phyloP scores from a whole-genome alignment of 2,329 filamentous ascomycete species.

The Colletotrichum sp. region DNA sequence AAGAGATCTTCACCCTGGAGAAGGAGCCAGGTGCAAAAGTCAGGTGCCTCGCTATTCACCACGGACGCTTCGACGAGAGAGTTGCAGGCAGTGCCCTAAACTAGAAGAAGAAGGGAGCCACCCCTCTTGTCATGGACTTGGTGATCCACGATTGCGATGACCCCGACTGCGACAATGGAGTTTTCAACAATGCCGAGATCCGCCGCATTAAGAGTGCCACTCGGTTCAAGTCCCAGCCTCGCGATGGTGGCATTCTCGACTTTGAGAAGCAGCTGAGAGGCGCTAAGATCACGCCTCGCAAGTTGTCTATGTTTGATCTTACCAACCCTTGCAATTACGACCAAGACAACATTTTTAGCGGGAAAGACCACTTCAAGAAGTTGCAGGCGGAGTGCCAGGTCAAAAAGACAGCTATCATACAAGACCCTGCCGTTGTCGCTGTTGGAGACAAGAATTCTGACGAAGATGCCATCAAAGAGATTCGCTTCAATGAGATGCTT shows the following conservation, averaged over 20 bases:
- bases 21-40: neutral
- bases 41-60: neutral
- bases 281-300: neutral
- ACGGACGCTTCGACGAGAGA: neutral
- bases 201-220: constrained; percentile 8
- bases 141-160: constrained; percentile 5
- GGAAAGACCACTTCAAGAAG: neutral
- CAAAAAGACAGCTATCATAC: neutral
- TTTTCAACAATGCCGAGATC: constrained; percentile 15
- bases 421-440: neutral
- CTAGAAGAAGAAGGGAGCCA: constrained; percentile 8
- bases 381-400: neutral
- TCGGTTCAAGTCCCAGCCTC: neutral
- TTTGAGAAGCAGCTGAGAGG: neutral
- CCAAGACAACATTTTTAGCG: neutral
- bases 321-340: neutral
- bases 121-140: constrained; percentile 6
- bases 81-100: neutral
- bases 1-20: neutral
- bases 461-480: no score
- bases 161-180: neutral
- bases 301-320: constrained; percentile 2
- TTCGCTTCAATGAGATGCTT: constrained; percentile 7
- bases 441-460: neutral
- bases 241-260: neutral